Evolutionary conservation across 495 filamentous ascomycete genomes (phyloP).

Genomic region (Aspergillus cristatus): DNA sequence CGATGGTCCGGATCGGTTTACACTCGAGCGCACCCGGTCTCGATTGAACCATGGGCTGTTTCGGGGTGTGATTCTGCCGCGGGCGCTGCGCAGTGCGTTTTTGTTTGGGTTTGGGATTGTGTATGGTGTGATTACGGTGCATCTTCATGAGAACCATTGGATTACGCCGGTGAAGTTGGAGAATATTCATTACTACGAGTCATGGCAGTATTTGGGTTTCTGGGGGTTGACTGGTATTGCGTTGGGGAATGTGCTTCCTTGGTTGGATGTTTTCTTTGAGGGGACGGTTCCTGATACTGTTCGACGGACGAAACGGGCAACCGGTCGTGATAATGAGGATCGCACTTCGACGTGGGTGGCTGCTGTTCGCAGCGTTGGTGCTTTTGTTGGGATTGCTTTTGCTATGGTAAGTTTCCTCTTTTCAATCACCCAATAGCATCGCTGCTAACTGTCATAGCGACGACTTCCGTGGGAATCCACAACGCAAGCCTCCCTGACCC

Average conservation of each 20-base stretch:
- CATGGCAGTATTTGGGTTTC: slow-evolving; percentile 60
- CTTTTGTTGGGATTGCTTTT: slow-evolving; percentile 93
- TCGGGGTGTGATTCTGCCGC: slow-evolving; percentile 35
- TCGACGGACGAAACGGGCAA: slow-evolving; percentile 15
- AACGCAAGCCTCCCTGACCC: slow-evolving; percentile 80
- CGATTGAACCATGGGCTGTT: slow-evolving; percentile 35
- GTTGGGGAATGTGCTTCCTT: slow-evolving; percentile 73
- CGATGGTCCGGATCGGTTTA: slow-evolving; percentile 18
- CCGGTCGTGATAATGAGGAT: slow-evolving; percentile 20
- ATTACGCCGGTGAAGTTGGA: slow-evolving; percentile 55
- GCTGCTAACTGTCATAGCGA: slow-evolving; percentile 43
- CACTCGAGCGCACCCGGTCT: slow-evolving; percentile 26
- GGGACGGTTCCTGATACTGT: slow-evolving; percentile 12
- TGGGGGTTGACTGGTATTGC: slow-evolving; percentile 77
- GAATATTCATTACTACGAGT: slow-evolving; percentile 46
- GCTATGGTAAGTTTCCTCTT: slow-evolving; percentile 61
- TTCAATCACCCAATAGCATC: neutral
- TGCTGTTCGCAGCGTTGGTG: slow-evolving; percentile 78
- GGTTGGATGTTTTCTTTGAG: slow-evolving; percentile 64
- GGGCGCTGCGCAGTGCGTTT: slow-evolving; percentile 46
- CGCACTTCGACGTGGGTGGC: slow-evolving; percentile 63
- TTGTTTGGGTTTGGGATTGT: slow-evolving; percentile 75
- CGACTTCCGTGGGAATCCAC: slow-evolving; percentile 89
- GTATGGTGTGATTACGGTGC: slow-evolving; percentile 80
- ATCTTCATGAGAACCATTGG: slow-evolving; percentile 62